Conservation (phyloP, 257 asterid genomes). For the Parsonsia alboflavescens region DNA sequence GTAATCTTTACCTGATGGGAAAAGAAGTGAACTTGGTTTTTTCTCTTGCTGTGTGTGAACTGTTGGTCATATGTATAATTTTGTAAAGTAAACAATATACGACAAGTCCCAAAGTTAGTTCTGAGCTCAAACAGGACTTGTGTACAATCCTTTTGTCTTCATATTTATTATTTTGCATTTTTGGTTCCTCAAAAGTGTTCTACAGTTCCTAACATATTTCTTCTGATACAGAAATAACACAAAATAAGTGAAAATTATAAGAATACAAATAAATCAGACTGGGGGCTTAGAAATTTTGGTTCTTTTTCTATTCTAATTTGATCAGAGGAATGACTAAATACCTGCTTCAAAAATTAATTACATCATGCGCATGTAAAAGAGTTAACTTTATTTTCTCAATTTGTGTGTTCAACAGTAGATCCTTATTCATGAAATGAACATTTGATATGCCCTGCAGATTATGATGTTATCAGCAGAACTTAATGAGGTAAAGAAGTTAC, state of each 20-base stretch:
- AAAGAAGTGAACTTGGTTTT: neutral
- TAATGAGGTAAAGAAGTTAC: slow-evolving; percentile 50
- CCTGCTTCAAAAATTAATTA: neutral
- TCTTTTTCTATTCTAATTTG: neutral
- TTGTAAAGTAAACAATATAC: neutral
- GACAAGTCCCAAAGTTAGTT: neutral
- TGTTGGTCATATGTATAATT: neutral
- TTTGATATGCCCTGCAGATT: slow-evolving; percentile 35
- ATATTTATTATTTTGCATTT: neutral
- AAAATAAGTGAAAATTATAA: neutral
- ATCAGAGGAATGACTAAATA: neutral
- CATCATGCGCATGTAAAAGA: neutral
- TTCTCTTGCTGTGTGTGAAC: neutral
- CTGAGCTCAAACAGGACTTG: neutral
- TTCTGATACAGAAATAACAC: neutral
- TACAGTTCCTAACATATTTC: neutral
- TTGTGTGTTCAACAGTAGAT: neutral
- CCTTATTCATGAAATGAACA: neutral
- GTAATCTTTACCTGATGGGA: neutral
- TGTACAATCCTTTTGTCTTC: neutral
- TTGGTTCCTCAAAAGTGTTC: neutral
- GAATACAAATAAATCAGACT: neutral
- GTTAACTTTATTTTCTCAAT: neutral
- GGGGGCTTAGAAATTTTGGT: neutral
- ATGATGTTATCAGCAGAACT: slow-evolving; percentile 42